Evolutionary conservation across 1,284 basidiomycete species (phyloP), one percentile per base, ranked within the genome.

Genomic region (Uromyces viciae-fabae): DNA sequence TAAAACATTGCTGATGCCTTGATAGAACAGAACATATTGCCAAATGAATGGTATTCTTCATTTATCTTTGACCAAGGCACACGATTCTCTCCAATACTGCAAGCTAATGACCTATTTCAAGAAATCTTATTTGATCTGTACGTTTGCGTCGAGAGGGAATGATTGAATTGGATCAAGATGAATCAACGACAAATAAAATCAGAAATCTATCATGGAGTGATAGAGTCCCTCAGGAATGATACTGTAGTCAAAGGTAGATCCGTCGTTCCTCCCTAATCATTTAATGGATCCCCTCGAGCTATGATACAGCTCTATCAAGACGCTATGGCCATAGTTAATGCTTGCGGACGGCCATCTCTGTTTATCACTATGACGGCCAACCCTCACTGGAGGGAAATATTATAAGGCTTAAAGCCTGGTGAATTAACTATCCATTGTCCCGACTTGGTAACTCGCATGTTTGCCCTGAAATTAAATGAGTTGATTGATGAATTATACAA

Each of bases 361-460:
- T 89, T 89, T 82, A 83, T 89, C 2, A 90, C 88, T 0, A 86
- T 88, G 81, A 89, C 88, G 4, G 85, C 86, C 4, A 89, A 89
- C 85, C 87, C 87, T 0, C 81, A 84, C 0, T 89, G 88, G 88
- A 82, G 83, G 0, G 89, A 90, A 73, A 88, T 90, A 8, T 52
- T 66, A 1, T 42, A 84, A 0, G 87, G 86, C 40, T 85, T 90
- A 0, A 81, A 88, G 0, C 85, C 86, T 17, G 86, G 87, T 0
- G 88, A 90, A 75, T 84, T 83, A 11, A 81, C 86, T 25, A 81
- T 84, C 42, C 88, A 90, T 78, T 81, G 87, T 3, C 54, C 73
- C 2, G 73, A 75, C n/a, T 4, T 75, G 14, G 73, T 60, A 11
- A 7, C 73, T 5, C 4, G 54, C 0, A 56, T 75, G 0, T 75